Conservation (phyloP, 2,329 filamentous ascomycete genomes). For the Hirsutella minnesotensis region DNA sequence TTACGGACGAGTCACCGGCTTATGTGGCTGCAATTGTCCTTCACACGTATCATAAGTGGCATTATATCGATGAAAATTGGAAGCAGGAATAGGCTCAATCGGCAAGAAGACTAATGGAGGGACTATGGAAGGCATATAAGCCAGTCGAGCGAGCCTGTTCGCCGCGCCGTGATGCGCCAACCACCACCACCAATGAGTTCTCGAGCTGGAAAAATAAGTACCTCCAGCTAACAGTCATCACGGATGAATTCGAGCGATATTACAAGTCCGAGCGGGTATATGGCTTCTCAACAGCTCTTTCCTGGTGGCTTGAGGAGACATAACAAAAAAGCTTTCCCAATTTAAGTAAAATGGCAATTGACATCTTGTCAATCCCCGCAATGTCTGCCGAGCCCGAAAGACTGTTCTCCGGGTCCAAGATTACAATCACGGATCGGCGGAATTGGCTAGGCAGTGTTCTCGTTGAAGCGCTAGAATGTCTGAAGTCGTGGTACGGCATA, state of each 20-base stretch:
- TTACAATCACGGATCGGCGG: constrained; percentile 4
- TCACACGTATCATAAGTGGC: constrained; percentile 6
- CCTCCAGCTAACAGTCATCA: background rate
- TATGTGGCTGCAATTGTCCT: too few species aligned
- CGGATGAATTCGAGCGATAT: background rate
- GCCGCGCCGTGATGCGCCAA: background rate
- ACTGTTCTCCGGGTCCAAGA: constrained; percentile 5
- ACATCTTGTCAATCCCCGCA: too few species aligned
- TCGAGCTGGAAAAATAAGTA: background rate
- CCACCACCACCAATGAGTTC: background rate
- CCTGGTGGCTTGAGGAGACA: background rate
- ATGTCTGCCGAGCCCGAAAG: constrained; percentile 6
- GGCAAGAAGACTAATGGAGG: constrained; percentile 3
- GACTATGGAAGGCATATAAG: constrained; percentile 4
- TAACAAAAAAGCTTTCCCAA: background rate
- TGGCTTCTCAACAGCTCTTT: background rate
- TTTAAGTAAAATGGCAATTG: background rate
- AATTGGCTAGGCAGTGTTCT: constrained; percentile 5
- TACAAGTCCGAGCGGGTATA: background rate
- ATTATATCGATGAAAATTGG: constrained; percentile 6
- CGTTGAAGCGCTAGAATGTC: constrained; percentile 4
- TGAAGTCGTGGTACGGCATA: constrained; percentile 5
- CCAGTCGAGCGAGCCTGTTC: constrained; percentile 2
- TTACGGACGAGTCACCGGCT: too few species aligned
- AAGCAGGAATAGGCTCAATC: constrained; percentile 4